A percentile compares a stretch with the other conserved stretches of the same genome.
phyloP scores from a whole-genome alignment of 2,329 filamentous ascomycete genomes.

The Fusarium keratoplasticum region DNA sequence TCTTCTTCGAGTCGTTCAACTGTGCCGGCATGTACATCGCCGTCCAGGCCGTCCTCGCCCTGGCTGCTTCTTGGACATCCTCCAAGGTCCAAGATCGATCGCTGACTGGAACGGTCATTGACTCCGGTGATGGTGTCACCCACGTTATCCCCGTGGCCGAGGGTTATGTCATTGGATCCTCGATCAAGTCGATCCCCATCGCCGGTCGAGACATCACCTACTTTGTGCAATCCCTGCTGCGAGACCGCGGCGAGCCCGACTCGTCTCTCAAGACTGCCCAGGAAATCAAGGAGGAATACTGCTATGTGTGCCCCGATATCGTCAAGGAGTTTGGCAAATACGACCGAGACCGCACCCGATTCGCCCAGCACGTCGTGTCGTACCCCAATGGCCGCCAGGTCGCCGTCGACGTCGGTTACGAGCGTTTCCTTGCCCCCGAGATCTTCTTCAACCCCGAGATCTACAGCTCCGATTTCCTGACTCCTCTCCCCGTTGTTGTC shows the following conservation, averaged over 20 bases:
- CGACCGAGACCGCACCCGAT: conserved; percentile 91
- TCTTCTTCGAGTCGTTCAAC: conserved; percentile 99
- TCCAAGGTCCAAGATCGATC: conserved; percentile 97
- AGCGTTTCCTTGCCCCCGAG: conserved; percentile 96
- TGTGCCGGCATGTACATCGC: conserved; percentile 99
- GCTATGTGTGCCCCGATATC: conserved; percentile 98
- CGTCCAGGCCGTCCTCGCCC: conserved; percentile 94
- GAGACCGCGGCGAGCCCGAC: conserved; percentile 96
- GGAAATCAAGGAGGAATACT: conserved; percentile 98
- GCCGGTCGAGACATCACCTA: conserved; percentile 98
- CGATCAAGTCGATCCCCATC: conserved; percentile 98
- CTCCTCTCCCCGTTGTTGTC: conserved; percentile 91
- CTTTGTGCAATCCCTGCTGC: conserved; percentile 95
- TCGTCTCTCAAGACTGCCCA: conserved; percentile 97
- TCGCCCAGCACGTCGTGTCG: conserved; percentile 88
- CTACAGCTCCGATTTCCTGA: conserved; percentile 98
- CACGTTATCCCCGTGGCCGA: conserved; percentile 99
- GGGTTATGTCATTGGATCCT: conserved; percentile 98
- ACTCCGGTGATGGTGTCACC: conserved; percentile 98
- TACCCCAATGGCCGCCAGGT: conserved; percentile 88
- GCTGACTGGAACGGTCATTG: conserved; percentile 96
- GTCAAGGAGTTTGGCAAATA: conserved; percentile 98
- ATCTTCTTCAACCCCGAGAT: conserved; percentile 99
- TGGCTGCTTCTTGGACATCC: conserved; percentile 98
- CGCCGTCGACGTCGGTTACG: conserved; percentile 93